phyloP scores from a whole-genome alignment of 2,329 filamentous ascomycete genomes.

The Hymenoscyphus infarciens region DNA sequence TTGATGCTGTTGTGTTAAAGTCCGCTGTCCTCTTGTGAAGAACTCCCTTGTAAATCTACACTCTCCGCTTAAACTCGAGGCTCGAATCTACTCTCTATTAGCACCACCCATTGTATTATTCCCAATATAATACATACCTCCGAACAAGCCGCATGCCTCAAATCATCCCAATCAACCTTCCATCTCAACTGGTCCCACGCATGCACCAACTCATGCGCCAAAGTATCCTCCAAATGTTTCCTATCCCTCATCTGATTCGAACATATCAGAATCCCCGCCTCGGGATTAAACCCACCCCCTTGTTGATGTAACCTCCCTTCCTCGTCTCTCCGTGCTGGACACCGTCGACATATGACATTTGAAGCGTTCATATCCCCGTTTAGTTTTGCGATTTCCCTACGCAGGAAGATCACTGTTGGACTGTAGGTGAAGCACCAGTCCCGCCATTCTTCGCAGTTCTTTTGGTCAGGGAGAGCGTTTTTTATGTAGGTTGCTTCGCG shows the following conservation, averaged over 20 bases:
- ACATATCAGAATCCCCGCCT: constrained; percentile 86
- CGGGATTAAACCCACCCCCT: constrained; percentile 79
- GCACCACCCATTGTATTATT: constrained; percentile 4
- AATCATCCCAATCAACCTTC: constrained; percentile 77
- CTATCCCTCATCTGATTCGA: constrained; percentile 82
- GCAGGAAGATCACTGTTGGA: constrained; percentile 82
- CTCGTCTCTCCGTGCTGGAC: constrained; percentile 53
- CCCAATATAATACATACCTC: constrained; percentile 57
- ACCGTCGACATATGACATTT: constrained; percentile 82
- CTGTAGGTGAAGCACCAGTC: constrained; percentile 83
- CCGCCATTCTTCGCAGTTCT: constrained; percentile 74
- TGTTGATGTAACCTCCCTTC: constrained; percentile 51
- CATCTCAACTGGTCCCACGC: constrained; percentile 91
- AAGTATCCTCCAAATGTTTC: constrained; percentile 84
- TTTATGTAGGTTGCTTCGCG: constrained; percentile 70
- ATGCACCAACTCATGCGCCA: constrained; percentile 97
- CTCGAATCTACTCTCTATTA: constrained; percentile 67
- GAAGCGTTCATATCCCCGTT: constrained; percentile 68
- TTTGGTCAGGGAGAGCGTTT: constrained; percentile 75
- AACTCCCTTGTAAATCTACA: constrained; percentile 88
- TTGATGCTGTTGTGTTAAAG: constrained; percentile 87
- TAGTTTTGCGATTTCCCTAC: constrained; percentile 73
- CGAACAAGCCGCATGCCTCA: constrained; percentile 89
- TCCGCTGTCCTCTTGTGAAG: constrained; percentile 80
- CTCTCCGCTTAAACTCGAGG: constrained; percentile 88